A percentile compares a stretch with the other conserved stretches of the same genome.
Conservation (phyloP, 1,139 yeast species). For the Saccharomyces uvarum region DNA sequence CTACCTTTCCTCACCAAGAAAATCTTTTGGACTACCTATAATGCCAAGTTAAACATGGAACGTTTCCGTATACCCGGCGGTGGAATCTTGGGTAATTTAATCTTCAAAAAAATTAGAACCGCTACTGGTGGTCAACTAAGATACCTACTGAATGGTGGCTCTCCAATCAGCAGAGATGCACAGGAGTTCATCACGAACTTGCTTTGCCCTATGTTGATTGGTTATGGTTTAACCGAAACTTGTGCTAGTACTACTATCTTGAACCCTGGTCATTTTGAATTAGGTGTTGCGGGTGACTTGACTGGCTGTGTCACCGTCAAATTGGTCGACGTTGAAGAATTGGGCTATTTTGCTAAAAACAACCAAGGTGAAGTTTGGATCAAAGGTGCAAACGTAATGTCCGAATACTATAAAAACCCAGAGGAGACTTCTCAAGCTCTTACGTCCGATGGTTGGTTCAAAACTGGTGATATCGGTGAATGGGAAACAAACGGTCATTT, state of each 20-base stretch:
- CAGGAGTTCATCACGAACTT: constrained; percentile 72
- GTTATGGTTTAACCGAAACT: constrained; percentile 97
- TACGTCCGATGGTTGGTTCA: constrained; percentile 76
- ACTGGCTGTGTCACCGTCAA: constrained; percentile 84
- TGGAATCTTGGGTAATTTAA: constrained; percentile 51
- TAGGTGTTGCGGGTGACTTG: constrained; percentile 74
- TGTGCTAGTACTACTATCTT: constrained; percentile 78
- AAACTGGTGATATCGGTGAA: constrained; percentile 95
- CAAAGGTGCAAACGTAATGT: constrained; percentile 63
- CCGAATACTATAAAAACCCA: constrained; percentile 75
- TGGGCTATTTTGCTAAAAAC: constrained; percentile 85
- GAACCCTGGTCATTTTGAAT: constrained; percentile 58
- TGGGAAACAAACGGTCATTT: constrained; percentile 79
- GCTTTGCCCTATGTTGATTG: constrained; percentile 82
- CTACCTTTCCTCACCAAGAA: constrained; percentile 64
- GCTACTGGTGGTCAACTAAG: constrained; percentile 92
- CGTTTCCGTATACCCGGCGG: constrained; percentile 69
- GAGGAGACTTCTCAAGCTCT: constrained; percentile 74
- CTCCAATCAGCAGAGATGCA: constrained; percentile 78
- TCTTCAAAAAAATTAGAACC: constrained; percentile 81
- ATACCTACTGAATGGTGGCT: constrained; percentile 82
- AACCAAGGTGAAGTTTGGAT: constrained; percentile 89
- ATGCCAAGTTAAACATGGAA: constrained; percentile 56
- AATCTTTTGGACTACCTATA: constrained; percentile 83
- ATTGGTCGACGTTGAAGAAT: constrained; percentile 84